Conservation (phyloP, 1,139 yeast species). For the Suhomyces bolitotheri region DNA sequence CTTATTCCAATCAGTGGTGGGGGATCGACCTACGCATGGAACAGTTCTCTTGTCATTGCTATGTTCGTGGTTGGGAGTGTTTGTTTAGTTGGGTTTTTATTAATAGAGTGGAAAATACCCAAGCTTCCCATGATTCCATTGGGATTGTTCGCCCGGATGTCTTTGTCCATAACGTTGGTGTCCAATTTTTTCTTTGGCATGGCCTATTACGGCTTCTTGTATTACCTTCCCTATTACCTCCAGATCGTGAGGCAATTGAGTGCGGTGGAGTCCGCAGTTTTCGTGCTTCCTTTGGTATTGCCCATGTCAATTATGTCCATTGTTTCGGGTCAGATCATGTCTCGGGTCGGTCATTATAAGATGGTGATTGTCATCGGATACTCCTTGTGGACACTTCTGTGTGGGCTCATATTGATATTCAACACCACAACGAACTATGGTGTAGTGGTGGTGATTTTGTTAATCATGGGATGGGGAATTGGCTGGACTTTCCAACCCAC, state of each 20-base stretch:
- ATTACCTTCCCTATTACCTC: slow-evolving; percentile 21
- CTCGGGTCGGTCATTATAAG: slow-evolving; percentile 21
- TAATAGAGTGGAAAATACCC: slow-evolving; percentile 22
- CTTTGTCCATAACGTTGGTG: slow-evolving; percentile 17
- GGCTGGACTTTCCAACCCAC: slow-evolving; percentile 27
- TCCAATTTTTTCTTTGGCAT: slow-evolving; percentile 22
- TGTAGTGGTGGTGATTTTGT: slow-evolving; percentile 17
- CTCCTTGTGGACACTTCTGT: slow-evolving; percentile 19
- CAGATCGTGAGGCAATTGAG: slow-evolving; percentile 20
- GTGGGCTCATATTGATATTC: slow-evolving; percentile 18
- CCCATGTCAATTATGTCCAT: slow-evolving; percentile 20
- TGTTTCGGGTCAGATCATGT: slow-evolving; percentile 20
- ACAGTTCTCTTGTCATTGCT: slow-evolving; percentile 20
- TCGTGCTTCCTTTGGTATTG: slow-evolving; percentile 21
- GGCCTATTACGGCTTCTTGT: slow-evolving; percentile 21
- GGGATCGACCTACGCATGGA: slow-evolving; percentile 23
- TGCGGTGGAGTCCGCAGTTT: slow-evolving; percentile 17
- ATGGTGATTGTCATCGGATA: slow-evolving; percentile 18
- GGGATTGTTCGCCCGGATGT: slow-evolving; percentile 16
- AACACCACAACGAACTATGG: slow-evolving; percentile 16
- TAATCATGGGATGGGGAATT: slow-evolving; percentile 21
- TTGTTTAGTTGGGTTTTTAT: slow-evolving; percentile 18
- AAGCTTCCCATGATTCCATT: slow-evolving; percentile 26
- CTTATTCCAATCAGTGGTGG: slow-evolving; percentile 25
- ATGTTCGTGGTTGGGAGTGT: slow-evolving; percentile 23